Conservation (phyloP, 2,329 filamentous ascomycete species). For the Penicillium sp. region DNA sequence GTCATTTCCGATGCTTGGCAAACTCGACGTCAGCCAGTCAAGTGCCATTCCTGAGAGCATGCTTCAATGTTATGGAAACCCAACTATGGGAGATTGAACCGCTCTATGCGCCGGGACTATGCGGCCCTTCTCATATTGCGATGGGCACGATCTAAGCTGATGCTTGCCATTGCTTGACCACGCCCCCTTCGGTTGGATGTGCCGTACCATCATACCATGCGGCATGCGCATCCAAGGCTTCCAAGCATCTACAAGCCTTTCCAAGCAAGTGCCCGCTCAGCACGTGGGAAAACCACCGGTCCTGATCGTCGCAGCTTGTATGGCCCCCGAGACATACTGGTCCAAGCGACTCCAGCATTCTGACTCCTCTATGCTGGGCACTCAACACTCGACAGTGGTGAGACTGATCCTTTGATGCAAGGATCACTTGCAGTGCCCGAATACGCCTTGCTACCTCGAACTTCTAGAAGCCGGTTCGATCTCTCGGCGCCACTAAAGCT, state of each 20-base stretch:
- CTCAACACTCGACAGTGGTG: neutral
- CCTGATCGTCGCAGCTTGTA: neutral
- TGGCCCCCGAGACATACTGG: neutral
- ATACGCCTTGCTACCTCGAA: neutral
- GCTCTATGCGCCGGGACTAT: neutral
- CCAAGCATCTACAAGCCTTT: constrained; percentile 8
- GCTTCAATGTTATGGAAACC: neutral
- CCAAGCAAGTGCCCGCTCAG: too few species aligned
- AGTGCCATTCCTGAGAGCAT: neutral
- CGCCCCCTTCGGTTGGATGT: neutral
- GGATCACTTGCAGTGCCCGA: neutral
- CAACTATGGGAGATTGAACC: neutral
- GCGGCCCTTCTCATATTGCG: neutral
- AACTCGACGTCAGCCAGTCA: neutral
- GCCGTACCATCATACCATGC: too few species aligned
- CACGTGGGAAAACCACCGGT: constrained; percentile 2
- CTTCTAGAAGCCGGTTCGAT: constrained; percentile 7
- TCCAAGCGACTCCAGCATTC: neutral
- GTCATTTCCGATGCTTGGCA: neutral
- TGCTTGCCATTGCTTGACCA: constrained; percentile 12
- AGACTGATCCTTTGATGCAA: neutral
- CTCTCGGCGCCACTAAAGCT: constrained; percentile 5
- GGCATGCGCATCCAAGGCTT: constrained; percentile 1
- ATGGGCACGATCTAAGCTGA: constrained; percentile 2
- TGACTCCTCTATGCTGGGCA: neutral